These are phyloP conservation scores for Phoenix dactylifera DNA, from an alignment of 176 grass and related monocot species.

Conservation along the genomic window DNA sequence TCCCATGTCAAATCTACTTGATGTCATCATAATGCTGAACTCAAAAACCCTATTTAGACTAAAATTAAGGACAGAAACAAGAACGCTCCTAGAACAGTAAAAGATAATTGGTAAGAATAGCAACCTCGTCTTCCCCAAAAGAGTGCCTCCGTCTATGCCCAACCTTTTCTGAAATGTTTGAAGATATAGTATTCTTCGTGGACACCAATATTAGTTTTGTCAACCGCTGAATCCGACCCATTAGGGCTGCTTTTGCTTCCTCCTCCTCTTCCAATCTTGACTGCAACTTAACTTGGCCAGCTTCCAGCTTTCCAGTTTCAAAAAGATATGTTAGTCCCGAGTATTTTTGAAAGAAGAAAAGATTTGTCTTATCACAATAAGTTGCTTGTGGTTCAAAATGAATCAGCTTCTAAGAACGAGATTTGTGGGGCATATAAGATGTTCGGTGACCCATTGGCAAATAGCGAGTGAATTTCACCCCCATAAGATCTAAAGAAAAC, in stretches of 20 bases:
- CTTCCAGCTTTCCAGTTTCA: conserved; percentile 54
- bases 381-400: too few relatives aligned
- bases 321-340: neutral
- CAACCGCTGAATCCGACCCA: conserved; percentile 92
- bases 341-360: neutral
- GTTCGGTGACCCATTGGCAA: too few relatives aligned
- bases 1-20: too few relatives aligned
- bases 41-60: too few relatives aligned
- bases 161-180: conserved; percentile 56
- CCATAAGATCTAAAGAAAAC: too few relatives aligned
- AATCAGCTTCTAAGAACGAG: too few relatives aligned
- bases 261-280: conserved; percentile 98
- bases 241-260: conserved; percentile 97
- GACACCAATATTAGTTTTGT: conserved; percentile 97
- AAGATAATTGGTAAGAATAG: conserved; percentile 12
- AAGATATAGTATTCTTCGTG: conserved; percentile 81
- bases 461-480: too few relatives aligned
- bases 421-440: too few relatives aligned
- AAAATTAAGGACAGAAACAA: too few relatives aligned
- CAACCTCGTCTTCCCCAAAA: conserved; percentile 97
- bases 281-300: conserved; percentile 93
- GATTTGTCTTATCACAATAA: neutral
- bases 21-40: too few relatives aligned
- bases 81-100: neutral
- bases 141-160: conserved; percentile 65